Percentiles rank a stretch among this genome's conserved stretches.
These are phyloP conservation scores for Yarrowia galli DNA, from an alignment of 1,139 yeast species.

Conservation along the genomic window DNA sequence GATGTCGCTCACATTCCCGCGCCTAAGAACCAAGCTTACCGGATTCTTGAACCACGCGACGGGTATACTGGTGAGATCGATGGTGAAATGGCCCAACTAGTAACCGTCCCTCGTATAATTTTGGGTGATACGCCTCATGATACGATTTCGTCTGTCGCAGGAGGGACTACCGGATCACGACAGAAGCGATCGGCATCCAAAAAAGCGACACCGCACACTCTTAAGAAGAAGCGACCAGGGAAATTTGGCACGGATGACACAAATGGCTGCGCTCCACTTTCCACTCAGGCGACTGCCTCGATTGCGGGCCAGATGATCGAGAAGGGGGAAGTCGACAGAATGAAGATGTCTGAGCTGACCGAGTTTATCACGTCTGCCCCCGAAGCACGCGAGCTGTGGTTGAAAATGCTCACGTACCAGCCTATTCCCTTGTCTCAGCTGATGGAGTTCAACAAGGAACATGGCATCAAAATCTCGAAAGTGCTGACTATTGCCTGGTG, in stretches of 20 bases:
- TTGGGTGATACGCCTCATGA: background rate
- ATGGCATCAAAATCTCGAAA: constrained; percentile 22
- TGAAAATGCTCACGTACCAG: constrained; percentile 27
- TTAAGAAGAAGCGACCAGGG: background rate
- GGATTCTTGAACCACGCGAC: background rate
- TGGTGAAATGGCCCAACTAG: background rate
- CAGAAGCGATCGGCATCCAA: background rate
- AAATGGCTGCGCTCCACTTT: background rate
- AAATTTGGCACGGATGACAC: background rate
- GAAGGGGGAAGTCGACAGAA: constrained; percentile 12
- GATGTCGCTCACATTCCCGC: too few species aligned
- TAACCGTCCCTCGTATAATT: background rate
- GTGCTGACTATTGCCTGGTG: constrained; percentile 30
- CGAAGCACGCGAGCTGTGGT: constrained; percentile 25
- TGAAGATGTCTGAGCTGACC: constrained; percentile 17
- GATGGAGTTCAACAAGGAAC: constrained; percentile 18
- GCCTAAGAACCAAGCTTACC: too few species aligned
- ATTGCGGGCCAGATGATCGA: constrained; percentile 9
- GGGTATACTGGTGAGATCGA: background rate
- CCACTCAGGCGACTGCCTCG: constrained; percentile 14
- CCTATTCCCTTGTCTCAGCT: constrained; percentile 10
- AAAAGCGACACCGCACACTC: background rate
- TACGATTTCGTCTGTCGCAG: background rate
- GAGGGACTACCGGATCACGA: background rate
- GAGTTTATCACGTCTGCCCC: constrained; percentile 26